Evolutionary conservation across 2,329 filamentous ascomycete genomes (phyloP), one percentile per base, ranked within the genome.

Genomic region (Dothideomycetes sp.): DNA sequence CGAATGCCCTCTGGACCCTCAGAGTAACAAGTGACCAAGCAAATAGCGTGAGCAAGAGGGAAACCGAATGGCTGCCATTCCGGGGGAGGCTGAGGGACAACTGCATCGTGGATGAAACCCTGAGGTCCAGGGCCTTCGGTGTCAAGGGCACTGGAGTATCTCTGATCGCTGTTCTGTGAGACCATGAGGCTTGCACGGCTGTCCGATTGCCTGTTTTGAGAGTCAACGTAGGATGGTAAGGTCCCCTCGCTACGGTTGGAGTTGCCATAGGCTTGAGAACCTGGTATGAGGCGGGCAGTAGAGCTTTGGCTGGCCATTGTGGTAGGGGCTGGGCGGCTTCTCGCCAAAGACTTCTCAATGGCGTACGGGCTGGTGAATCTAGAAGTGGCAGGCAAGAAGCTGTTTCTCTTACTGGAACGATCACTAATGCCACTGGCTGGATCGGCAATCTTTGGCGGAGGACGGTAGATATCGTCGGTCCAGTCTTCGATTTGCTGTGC

Each of bases 41-140:
- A 96, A 56, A 98, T 87, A 1, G 84, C 74, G 62, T 98, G 91
- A 34, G 88, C 91, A 48, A 98, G 69, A 11, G 93, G 91, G 59
- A 86, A 98, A 1, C 89, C 91, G 57, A 94, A 96, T 0, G 91
- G 91, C 65, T 95, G 88, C 81, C 88, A 98, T 60, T 98, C 91
- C 3, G 88, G 80, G 7, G 91, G 91, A 29, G 91, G 91, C 56
- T 98, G 91, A 19, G 93, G 89, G 35, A 98, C 88, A 31, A 98
- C 91, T 30, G 84, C 75, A 60, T 95, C 88, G 57, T 96, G 89
- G 41, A 96, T 93, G 59, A 95, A 94, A n/a, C 88, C 89, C 24
- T 85, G 79, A 5, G 89, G 86, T 5, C 88, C 88, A 30, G 81
- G 76, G 1, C 79, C 81, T 31, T 70, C 73, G 27, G 76, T 71